Evolutionary conservation across 495 filamentous ascomycete genomes (phyloP).

Genomic region (Aspergillus steynii): DNA sequence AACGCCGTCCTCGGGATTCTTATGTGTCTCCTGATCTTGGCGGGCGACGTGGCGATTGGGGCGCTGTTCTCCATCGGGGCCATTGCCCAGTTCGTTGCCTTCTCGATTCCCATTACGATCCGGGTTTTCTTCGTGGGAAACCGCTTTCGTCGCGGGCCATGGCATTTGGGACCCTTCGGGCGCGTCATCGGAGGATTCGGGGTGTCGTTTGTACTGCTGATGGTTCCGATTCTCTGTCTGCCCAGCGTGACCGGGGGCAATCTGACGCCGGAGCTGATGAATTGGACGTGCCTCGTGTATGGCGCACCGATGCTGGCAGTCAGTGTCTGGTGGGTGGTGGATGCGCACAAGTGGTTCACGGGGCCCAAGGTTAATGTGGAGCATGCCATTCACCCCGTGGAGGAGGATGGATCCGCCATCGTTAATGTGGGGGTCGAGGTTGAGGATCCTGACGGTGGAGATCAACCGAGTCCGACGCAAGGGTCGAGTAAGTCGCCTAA

Average conservation of each 20-base stretch:
- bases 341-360: slow-evolving; percentile 74
- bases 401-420: slow-evolving; percentile 10
- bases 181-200: slow-evolving; percentile 61
- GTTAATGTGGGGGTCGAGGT: slow-evolving; percentile 11
- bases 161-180: slow-evolving; percentile 68
- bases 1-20: slow-evolving; percentile 65
- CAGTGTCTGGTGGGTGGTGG: slow-evolving; percentile 68
- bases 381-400: slow-evolving; percentile 36
- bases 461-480: slow-evolving; percentile 4
- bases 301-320: slow-evolving; percentile 66
- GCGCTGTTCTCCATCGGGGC: slow-evolving; percentile 78
- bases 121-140: slow-evolving; percentile 72
- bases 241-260: slow-evolving; percentile 59
- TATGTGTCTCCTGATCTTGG: slow-evolving; percentile 69
- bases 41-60: slow-evolving; percentile 63
- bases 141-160: slow-evolving; percentile 69
- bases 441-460: slow-evolving; percentile 1
- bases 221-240: slow-evolving; percentile 75
- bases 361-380: slow-evolving; percentile 64
- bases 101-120: slow-evolving; percentile 74
- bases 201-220: slow-evolving; percentile 64
- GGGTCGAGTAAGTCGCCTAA: slow-evolving; percentile 7
- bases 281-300: slow-evolving; percentile 77
- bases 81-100: slow-evolving; percentile 73
- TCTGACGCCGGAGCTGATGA: slow-evolving; percentile 63